Evolutionary conservation across 2,329 filamentous ascomycete species (phyloP).

Genomic region (Ophiostoma sp.): DNA sequence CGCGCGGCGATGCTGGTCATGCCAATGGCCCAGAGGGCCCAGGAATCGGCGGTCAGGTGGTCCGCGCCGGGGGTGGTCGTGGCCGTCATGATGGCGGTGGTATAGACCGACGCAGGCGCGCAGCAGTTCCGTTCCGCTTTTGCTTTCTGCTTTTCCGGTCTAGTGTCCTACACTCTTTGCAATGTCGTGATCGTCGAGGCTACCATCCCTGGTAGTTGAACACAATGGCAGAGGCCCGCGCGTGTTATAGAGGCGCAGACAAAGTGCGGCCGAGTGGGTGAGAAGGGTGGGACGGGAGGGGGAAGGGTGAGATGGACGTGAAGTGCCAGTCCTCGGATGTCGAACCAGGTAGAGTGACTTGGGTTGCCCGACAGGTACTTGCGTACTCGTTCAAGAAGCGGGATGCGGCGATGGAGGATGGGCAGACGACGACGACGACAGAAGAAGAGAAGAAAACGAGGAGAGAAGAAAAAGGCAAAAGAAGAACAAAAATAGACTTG

Average conservation of each 20-base stretch:
- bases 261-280: background rate
- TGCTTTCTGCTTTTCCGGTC: background rate
- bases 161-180: background rate
- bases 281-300: background rate
- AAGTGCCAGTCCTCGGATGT: background rate
- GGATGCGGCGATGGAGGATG: background rate
- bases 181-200: background rate
- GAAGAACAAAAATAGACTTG: constrained; percentile 2
- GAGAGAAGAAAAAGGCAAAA: background rate
- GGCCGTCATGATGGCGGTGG: background rate
- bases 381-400: background rate
- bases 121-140: background rate
- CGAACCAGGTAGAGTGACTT: background rate
- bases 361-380: constrained; percentile 1
- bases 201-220: constrained; percentile 11
- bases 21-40: constrained; percentile 27
- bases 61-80: background rate
- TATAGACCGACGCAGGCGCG: background rate
- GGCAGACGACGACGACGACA: no score
- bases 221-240: background rate
- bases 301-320: background rate
- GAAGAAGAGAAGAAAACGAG: background rate
- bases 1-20: constrained; percentile 24
- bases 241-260: background rate
- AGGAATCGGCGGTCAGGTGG: constrained; percentile 22